Evolutionary conservation across 306 rosid species (phyloP), one percentile per base, ranked within the genome.

Genomic region (Acacia acuminata): DNA sequence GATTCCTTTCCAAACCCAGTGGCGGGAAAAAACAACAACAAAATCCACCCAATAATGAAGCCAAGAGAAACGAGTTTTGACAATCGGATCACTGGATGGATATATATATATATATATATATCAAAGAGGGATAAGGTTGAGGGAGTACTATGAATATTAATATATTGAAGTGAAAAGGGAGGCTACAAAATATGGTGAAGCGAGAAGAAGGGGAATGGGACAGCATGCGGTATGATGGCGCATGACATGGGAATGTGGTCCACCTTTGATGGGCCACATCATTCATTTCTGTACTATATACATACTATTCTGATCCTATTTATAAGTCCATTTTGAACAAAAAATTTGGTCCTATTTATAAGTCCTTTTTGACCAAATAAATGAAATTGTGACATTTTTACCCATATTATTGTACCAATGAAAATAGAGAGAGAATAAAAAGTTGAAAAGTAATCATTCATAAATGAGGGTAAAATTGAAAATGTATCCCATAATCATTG

Each of bases 171-270:
- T 34, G 8, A 60, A 60, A 60, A 22, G 30, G 17, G 34, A 60
- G 34, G 55, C 77, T 69, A 77, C 82, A 83, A 71, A 71, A 53
- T 43, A 70, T 66, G 83, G 75, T 27, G 77, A 25, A 43, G 22
- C 71, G 68, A 1, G 63, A 44, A 6, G 63, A 63, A 7, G 50
- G 64, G 17, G 36, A 84, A 43, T 67, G 69, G 81, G 79, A 83
- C 66, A 55, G 88, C 90, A 84, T 84, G 88, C 86, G 84, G 78
- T 30, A 88, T 85, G 72, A 88, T 88, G 86, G 79, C 91, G 87
- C 89, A 86, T 86, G 91, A 82, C 77, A 82, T 67, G 84, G 87
- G 78, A 78, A 20, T 85, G 85, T 88, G 89, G 87, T 83, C 89
- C 87, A 78, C 73, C 60, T 81, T 75, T 55, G 66, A 75, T 56